A percentile compares a stretch with the other conserved stretches of the same genome.
phyloP scores from a whole-genome alignment of 192 early-diverging fungal species.

The Fimicolochytrium jonesii region DNA sequence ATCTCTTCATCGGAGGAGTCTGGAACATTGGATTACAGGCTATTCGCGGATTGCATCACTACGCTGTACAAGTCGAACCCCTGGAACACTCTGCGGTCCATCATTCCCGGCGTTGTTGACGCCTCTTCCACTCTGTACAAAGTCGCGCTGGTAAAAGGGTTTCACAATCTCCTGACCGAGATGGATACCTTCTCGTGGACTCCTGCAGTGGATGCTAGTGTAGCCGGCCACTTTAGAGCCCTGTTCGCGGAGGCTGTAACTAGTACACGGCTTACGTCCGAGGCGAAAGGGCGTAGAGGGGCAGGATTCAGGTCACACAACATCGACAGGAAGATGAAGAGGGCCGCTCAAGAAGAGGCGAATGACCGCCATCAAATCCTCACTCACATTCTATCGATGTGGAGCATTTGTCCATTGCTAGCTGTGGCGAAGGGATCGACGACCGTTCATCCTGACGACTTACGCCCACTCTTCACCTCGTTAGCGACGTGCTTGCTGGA shows the following conservation, averaged over 20 bases:
- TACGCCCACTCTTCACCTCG: conserved; percentile 64
- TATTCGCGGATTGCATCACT: conserved; percentile 69
- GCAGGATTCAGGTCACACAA: conserved; percentile 15
- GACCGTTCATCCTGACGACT: conserved; percentile 63
- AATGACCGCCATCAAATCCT: conserved; percentile 83
- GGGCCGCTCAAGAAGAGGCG: conserved; percentile 41
- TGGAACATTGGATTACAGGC: conserved; percentile 59
- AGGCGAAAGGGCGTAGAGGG: neutral
- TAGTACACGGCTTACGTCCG: neutral
- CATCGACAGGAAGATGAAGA: conserved; percentile 46
- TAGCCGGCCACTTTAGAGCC: conserved; percentile 57
- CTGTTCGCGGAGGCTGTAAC: conserved; percentile 51
- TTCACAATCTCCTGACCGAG: conserved; percentile 64
- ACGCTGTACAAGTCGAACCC: conserved; percentile 78
- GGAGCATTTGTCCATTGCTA: conserved; percentile 70
- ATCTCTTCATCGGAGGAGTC: conserved; percentile 18
- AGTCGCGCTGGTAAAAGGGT: conserved; percentile 73
- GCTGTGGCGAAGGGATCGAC: conserved; percentile 65
- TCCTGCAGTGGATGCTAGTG: conserved; percentile 54
- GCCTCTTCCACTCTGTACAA: conserved; percentile 73
- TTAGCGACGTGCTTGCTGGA: conserved; percentile 77
- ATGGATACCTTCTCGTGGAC: conserved; percentile 59
- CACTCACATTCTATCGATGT: conserved; percentile 67
- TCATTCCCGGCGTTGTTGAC: conserved; percentile 68
- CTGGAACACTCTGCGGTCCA: conserved; percentile 62